Base-by-base conservation (phyloP, 2,329 filamentous ascomycete species). In the Thielaviopsis punctulata region DNA sequence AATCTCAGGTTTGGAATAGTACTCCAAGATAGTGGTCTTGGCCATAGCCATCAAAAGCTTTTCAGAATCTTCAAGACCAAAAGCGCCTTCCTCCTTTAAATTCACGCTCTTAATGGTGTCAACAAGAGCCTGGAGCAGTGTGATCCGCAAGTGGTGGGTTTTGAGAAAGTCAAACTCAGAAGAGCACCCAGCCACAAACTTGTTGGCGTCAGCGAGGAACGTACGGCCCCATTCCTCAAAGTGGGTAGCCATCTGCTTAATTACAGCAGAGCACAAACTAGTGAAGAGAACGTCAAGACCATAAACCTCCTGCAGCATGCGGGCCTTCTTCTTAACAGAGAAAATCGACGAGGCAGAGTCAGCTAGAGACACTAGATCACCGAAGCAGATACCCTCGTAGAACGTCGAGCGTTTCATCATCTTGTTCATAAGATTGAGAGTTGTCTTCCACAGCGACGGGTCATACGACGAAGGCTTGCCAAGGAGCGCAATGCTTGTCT, bases 391-490 rank as follows among this genome's bases (percentile, higher is more conserved):
- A 0, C 61, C 64, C 56, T 72, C 63, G 57, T 76, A 73, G 52
- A 74, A 74, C 0, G 72, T 75, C 0, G 73, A 67, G n/a, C 67
- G 66, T 4, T 62, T 60, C 68, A 76, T 73, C 22, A 76, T 61
- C 58, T 73, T 76, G 2, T 67, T 60, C 48, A 58, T 48, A 2
- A 57, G 45, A 13, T 50, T 48, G 7, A 58, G 39, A 3, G 45
- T 36, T 18, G 52, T 52, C 47, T 56, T 55, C 52, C 55, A 57
- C 21, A 56, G 39, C n/a, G 48, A 25, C 6, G 54, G 53, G 7
- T 45, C 44, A 46, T 44, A 49, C 5, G 36, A 41, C n/a, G 36
- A 39, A 10, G 27, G 25, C 21, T 45, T 52, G 19, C 10, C 47
- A 19, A 58, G 41, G 15, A 52, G 18, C 22, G 44, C 22, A 24